phyloP scores from a whole-genome alignment of 2,329 filamentous ascomycete species.

The Xenoacremonium recifei region DNA sequence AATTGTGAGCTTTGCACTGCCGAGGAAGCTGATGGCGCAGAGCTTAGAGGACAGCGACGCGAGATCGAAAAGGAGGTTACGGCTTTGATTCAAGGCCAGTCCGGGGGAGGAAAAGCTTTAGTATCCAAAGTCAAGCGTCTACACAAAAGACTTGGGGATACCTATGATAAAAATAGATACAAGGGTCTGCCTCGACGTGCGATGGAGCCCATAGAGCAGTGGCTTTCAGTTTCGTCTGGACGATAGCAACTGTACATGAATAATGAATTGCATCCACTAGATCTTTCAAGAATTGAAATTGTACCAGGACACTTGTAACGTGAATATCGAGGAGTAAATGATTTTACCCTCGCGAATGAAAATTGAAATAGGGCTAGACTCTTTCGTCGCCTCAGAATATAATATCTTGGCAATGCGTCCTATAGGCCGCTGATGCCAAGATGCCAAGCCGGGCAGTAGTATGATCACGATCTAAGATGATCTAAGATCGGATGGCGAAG shows the following conservation, averaged over 20 bases:
- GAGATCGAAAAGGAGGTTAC: conserved; percentile 19
- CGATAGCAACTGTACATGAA: not conserved
- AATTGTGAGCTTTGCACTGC: conserved; percentile 33
- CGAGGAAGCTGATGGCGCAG: conserved; percentile 23
- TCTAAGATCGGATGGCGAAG: too few species aligned
- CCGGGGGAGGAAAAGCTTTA: conserved; percentile 14
- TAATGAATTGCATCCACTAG: not conserved
- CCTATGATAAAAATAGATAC: conserved; percentile 27
- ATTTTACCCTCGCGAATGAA: not conserved
- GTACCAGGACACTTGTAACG: too few species aligned
- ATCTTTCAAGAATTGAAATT: too few species aligned
- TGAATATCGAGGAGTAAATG: not conserved
- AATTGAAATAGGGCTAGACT: not conserved
- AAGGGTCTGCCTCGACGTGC: conserved; percentile 22
- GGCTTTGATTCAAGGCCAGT: conserved; percentile 14
- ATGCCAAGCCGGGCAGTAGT: too few species aligned
- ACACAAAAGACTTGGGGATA: conserved; percentile 19
- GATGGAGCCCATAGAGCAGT: conserved; percentile 23
- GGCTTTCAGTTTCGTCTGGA: conserved; percentile 18
- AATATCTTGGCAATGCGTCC: not conserved
- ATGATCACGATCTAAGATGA: too few species aligned
- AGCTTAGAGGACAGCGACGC: conserved; percentile 15
- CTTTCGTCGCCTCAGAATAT: not conserved
- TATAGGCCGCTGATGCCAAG: not conserved
- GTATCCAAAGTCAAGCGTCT: conserved; percentile 25